A percentile compares a stretch with the other conserved stretches of the same genome.
phyloP scores from a whole-genome alignment of 2,329 filamentous ascomycete species.

The Emergomyces orientalis region DNA sequence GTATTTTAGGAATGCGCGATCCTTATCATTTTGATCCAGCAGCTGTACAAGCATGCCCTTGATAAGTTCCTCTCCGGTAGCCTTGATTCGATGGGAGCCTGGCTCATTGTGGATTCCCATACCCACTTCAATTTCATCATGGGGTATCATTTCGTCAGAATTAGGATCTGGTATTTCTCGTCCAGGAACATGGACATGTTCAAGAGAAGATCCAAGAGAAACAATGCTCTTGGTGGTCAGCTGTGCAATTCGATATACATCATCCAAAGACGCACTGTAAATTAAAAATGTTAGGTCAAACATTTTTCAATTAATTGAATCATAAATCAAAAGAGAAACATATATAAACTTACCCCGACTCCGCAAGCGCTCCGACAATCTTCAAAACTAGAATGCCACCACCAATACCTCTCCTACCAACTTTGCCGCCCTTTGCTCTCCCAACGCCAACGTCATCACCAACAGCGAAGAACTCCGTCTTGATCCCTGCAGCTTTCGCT shows the following conservation, averaged over 20 bases:
- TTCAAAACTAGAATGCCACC: constrained; percentile 89
- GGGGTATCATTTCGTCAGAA: constrained; percentile 43
- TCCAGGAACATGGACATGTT: constrained; percentile 90
- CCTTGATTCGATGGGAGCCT: constrained; percentile 44
- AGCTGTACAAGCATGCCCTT: constrained; percentile 57
- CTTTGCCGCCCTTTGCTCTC: constrained; percentile 72
- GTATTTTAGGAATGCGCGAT: constrained; percentile 53
- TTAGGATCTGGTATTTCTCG: constrained; percentile 47
- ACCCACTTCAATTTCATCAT: constrained; percentile 56
- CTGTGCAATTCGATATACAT: constrained; percentile 64
- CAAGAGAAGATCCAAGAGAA: constrained; percentile 74
- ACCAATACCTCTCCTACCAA: constrained; percentile 80
- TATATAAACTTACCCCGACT: constrained; percentile 46
- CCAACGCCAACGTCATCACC: constrained; percentile 90
- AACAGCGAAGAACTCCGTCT: constrained; percentile 82
- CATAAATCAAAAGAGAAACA: not conserved
- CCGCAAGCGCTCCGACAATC: constrained; percentile 74
- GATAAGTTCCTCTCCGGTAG: constrained; percentile 43
- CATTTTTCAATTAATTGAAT: not conserved
- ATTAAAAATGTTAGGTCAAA: not conserved
- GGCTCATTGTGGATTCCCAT: constrained; percentile 66
- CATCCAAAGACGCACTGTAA: constrained; percentile 46
- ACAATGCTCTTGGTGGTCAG: constrained; percentile 67
- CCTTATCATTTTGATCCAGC: constrained; percentile 52
- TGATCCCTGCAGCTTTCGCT: constrained; percentile 65